Base-by-base conservation (phyloP, 129 eudicot genomes). In the Scalesia atractyloides region DNA sequence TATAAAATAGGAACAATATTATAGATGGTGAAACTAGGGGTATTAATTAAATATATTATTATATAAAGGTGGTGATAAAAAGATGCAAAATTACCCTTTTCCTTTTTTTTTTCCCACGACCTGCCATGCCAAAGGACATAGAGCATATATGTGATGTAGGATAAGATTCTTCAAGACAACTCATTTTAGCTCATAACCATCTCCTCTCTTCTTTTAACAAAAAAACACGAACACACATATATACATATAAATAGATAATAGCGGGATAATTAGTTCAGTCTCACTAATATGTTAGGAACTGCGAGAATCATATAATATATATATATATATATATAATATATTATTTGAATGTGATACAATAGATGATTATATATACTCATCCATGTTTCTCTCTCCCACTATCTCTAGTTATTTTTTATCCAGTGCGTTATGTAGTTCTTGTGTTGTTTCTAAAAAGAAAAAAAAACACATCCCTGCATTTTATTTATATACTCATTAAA, bases 91-190 rank as follows among this genome's bases (percentile, higher is more conserved):
- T 44, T 63, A 52, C 66, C 72, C 39, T 74, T 74, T 74, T 20
- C 41, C 64, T 73, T 48, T 73, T 48, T 18, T 73, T 48, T 73
- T 48, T 18, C 65, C 63, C 79, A 64, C 70, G 37, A 70, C 39
- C 22, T 64, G 72, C 60, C 62, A 8, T 50, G 4, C 15, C 61
- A 68, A 48, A 24, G 33, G 30, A 66, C 52, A 48, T 48, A 48
- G 0, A 48, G 5, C 52, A 13, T 15, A 49, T 13, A 5, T 49
- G 17, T 49, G 2, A 46, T 33, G 70, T 60, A 73, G 60, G 79
- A 74, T 64, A 74, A 74, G 65, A 74, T 74, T 64, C 56, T 64
- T 59, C 12, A 74, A 51, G 56, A 74, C 79, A 74, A 65, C 79
- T 54, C 79, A 74, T 74, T 74, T 64, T 74, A 36, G 72, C 72